Evolutionary conservation across 495 filamentous ascomycete genomes (phyloP), one percentile per base, ranked within the genome.

Genomic region (Podospora conica): DNA sequence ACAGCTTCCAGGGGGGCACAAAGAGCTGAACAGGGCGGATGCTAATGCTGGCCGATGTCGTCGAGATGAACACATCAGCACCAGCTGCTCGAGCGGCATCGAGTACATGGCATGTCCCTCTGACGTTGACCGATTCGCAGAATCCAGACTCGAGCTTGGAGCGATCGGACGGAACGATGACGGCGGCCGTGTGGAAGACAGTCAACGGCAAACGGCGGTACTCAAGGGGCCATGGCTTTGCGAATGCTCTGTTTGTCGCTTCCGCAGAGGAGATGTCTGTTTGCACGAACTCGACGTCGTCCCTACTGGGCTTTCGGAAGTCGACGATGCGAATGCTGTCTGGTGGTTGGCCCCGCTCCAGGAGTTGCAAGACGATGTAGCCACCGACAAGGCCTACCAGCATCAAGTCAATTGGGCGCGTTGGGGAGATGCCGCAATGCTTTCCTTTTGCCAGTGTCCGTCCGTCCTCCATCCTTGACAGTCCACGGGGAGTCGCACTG

Each of bases 71-170:
- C 9, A 83, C 80, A 58, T 82, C 78, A 20, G 82, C 83, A 4
- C 81, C 83, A 28, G 73, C 74, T 40, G 71, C 66, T 63, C 79
- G 78, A 8, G 86, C 81, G 7, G 81, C 82, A 11, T 80, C 76
- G 10, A 90, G 72, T 24, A 88, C 80, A 63, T 87, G 83, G 60
- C 76, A 77, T 3, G 87, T 89, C 8, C 87, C 87, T 21, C 77
- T 77, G 31, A 89, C 80, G 69, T 90, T 89, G 64, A 84, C 75
- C 3, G 73, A 69, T 63, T 80, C 78, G 53, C 75, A 75, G 59
- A 81, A 76, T 24, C 63, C 69, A 56, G 75, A 78, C 10, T 69
- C 71, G 29, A 76, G 73, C 53, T 67, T 70, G 48, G 74, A 78
- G 23, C 79, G 70, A 54, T 81, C 79, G 0, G 79, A 79, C 11